Evolutionary conservation across 768 basidiomycete genomes (phyloP), one percentile per base, ranked within the genome.

Genomic region (Suillus variegatus): DNA sequence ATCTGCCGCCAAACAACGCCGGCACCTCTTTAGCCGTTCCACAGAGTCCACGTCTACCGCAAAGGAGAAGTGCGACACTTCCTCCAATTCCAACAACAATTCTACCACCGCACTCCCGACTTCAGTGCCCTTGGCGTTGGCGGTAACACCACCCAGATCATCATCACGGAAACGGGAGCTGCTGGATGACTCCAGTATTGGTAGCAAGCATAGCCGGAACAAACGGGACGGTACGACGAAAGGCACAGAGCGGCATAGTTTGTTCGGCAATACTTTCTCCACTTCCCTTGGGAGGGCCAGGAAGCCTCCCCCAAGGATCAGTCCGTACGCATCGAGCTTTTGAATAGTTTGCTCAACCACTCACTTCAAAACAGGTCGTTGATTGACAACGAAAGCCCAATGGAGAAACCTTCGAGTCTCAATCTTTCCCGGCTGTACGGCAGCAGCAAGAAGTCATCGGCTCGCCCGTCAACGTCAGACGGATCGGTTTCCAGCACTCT

Each of bases 221-320:
- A 89, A 85, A 76, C 84, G 82, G 66, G 84, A 91, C 61, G 79
- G 69, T 12, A 68, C 77, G 3, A 82, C 81, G 68, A 82, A 79
- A 62, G 72, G 74, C 14, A 71, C 79, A 5, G 90, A 92, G 49
- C 80, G 92, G n/a, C 75, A 92, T 66, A 95, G 94, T 71, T 88
- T 97, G 71, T 97, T 97, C 72, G 92, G 92, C 16, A 84, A 82
- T 22, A 76, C 86, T 4, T 87, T 93, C 66, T 77, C 80, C 13
- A 84, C 86, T 1, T 79, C 88, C 6, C 72, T 92, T 62, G 86
- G 88, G 36, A 90, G 89, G 74, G 78, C 81, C 47, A 80, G 95
- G 68, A 96, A 97, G 74, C 95, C 95, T 0, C 84, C 94, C 0
- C 94, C 93, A 20, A 85, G 85, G 75, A 88, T 88, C 68, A 85